Evolutionary conservation across 495 filamentous ascomycete genomes (phyloP).

Genomic region (Apiosordaria backusii): DNA sequence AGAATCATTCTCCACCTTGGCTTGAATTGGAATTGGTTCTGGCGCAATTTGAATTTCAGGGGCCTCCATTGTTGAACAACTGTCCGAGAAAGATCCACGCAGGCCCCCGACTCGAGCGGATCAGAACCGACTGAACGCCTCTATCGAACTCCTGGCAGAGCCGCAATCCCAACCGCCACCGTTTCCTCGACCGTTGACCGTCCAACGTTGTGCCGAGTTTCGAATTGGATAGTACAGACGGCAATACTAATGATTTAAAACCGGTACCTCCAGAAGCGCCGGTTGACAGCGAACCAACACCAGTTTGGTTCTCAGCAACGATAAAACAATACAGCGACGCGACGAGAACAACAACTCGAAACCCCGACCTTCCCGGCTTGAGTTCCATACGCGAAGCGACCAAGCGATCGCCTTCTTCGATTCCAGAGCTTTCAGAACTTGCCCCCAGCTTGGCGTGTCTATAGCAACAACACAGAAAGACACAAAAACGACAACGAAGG

Average conservation of each 20-base stretch:
- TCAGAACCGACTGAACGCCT: background rate
- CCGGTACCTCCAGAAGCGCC: background rate
- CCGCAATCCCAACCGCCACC: background rate
- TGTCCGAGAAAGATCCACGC: background rate
- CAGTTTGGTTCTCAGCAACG: background rate
- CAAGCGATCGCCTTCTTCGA: background rate
- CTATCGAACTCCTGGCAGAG: background rate
- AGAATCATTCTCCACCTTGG: background rate
- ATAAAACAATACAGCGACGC: background rate
- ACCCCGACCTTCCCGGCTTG: background rate
- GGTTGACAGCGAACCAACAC: background rate
- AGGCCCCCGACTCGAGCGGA: background rate
- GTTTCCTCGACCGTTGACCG: background rate
- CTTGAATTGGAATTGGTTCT: background rate
- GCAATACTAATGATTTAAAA: background rate
- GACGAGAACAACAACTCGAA: background rate
- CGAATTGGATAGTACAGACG: background rate
- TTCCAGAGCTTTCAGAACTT: background rate
- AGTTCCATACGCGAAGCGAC: background rate
- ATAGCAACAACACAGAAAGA: background rate
- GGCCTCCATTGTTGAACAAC: slow-evolving; percentile 5
- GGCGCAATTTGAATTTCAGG: slow-evolving; percentile 5
- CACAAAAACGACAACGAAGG: background rate
- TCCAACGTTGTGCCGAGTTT: background rate
- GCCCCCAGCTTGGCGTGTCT: background rate